Evolutionary conservation across 1,284 basidiomycete genomes (phyloP).

Genomic region (Cryptococcus sp.): DNA sequence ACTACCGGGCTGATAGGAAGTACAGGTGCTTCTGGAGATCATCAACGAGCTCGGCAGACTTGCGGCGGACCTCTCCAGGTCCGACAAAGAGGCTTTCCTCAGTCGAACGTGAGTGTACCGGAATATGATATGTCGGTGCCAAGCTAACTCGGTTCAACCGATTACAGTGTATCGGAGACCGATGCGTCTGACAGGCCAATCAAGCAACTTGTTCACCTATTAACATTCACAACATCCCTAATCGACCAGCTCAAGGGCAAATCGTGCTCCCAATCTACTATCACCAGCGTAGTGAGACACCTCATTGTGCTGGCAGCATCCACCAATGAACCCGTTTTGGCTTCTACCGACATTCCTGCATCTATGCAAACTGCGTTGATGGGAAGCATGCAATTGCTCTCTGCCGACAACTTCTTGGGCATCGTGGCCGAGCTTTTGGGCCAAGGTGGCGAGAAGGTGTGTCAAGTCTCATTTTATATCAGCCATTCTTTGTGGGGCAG

Average conservation of each 20-base stretch:
- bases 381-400: constrained; percentile 50
- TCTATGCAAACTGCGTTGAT: constrained; percentile 41
- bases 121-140: neutral
- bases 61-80: constrained; percentile 52
- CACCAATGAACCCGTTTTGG: constrained; percentile 16
- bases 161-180: constrained; percentile 19
- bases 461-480: constrained; percentile 1
- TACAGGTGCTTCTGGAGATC: constrained; percentile 66
- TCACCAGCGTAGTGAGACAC: constrained; percentile 41
- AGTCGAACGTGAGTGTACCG: constrained; percentile 24
- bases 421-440: constrained; percentile 44
- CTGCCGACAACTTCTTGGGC: constrained; percentile 63
- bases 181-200: constrained; percentile 27
- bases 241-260: constrained; percentile 34
- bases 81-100: constrained; percentile 48
- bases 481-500: neutral
- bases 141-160: neutral
- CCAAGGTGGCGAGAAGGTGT: constrained; percentile 28
- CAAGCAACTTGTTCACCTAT: constrained; percentile 64
- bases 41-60: constrained; percentile 68
- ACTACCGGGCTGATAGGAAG: neutral
- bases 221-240: constrained; percentile 60
- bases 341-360: constrained; percentile 23
- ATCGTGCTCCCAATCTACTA: constrained; percentile 29
- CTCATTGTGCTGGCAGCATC: constrained; percentile 37